Percentiles rank a stretch among this genome's conserved stretches.
These are phyloP conservation scores for Xylaria acuta DNA, from an alignment of 495 filamentous ascomycete species.

Conservation along the genomic window DNA sequence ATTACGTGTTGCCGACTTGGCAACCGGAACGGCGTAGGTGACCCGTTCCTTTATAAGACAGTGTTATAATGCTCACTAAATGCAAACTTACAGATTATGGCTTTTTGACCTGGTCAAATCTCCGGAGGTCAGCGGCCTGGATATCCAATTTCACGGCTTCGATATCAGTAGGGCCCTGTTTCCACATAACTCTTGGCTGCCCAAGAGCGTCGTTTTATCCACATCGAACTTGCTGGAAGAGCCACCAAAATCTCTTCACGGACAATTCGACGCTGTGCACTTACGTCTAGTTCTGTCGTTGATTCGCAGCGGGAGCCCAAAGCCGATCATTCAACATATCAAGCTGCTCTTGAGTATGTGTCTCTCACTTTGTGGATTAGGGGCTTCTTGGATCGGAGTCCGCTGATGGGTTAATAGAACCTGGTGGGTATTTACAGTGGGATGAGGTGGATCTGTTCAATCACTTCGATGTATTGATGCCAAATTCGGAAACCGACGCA, in stretches of 20 bases:
- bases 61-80: background rate
- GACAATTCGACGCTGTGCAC: slow-evolving; percentile 22
- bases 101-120: slow-evolving; percentile 19
- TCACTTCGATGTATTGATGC: slow-evolving; percentile 10
- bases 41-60: background rate
- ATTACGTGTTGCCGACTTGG: slow-evolving; percentile 5
- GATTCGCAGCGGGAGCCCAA: background rate
- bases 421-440: slow-evolving; percentile 22
- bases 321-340: slow-evolving; percentile 10
- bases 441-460: slow-evolving; percentile 13
- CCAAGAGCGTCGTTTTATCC: slow-evolving; percentile 11
- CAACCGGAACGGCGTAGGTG: slow-evolving; percentile 20
- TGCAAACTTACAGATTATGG: slow-evolving; percentile 8
- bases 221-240: slow-evolving; percentile 17
- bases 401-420: background rate
- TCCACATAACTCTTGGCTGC: slow-evolving; percentile 17
- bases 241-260: slow-evolving; percentile 15
- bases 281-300: slow-evolving; percentile 12
- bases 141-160: slow-evolving; percentile 15
- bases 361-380: background rate
- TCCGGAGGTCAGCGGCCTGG: slow-evolving; percentile 5
- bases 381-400: background rate
- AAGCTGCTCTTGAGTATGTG: slow-evolving; percentile 21
- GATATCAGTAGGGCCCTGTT: slow-evolving; percentile 15
- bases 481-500: background rate